Conservation (phyloP, 768 basidiomycete genomes). For the Mycena epipterygia region DNA sequence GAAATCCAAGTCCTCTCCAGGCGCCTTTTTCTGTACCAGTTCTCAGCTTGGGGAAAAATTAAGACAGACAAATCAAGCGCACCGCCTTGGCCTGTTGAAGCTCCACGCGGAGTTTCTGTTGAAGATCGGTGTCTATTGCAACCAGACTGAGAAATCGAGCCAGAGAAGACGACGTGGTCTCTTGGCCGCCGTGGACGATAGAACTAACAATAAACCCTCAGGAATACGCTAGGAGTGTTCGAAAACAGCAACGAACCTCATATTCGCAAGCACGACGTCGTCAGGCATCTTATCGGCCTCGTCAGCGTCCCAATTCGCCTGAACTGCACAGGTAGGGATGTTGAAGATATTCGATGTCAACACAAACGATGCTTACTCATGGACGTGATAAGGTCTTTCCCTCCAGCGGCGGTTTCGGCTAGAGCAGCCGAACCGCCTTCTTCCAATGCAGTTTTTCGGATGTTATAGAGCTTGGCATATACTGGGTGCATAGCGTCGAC, state of each 20-base stretch:
- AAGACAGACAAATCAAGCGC: neutral
- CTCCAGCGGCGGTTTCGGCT: conserved; percentile 35
- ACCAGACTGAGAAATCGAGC: conserved; percentile 45
- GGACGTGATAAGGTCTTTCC: conserved; percentile 42
- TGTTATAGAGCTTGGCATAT: conserved; percentile 32
- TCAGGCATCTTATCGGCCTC: conserved; percentile 46
- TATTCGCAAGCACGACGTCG: conserved; percentile 45
- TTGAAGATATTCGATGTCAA: neutral
- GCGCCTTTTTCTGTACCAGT: conserved; percentile 29
- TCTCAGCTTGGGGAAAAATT: neutral
- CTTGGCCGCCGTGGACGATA: conserved; percentile 51
- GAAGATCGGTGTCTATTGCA: conserved; percentile 44
- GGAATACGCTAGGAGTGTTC: neutral
- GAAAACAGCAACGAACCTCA: conserved; percentile 39
- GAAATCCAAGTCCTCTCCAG: conserved; percentile 47
- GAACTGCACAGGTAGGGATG: conserved; percentile 37
- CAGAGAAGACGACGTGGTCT: conserved; percentile 50
- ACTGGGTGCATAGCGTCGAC: conserved; percentile 41
- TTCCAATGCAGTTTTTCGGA: conserved; percentile 33
- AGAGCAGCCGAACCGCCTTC: conserved; percentile 38
- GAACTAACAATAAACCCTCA: conserved; percentile 36
- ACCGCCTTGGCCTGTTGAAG: conserved; percentile 35
- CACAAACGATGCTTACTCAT: conserved; percentile 35
- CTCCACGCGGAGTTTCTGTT: conserved; percentile 47
- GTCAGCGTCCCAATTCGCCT: conserved; percentile 46